A percentile compares a stretch with the other conserved stretches of the same genome.
Conservation (phyloP, 768 basidiomycete genomes). For the Agaricus blazei region DNA sequence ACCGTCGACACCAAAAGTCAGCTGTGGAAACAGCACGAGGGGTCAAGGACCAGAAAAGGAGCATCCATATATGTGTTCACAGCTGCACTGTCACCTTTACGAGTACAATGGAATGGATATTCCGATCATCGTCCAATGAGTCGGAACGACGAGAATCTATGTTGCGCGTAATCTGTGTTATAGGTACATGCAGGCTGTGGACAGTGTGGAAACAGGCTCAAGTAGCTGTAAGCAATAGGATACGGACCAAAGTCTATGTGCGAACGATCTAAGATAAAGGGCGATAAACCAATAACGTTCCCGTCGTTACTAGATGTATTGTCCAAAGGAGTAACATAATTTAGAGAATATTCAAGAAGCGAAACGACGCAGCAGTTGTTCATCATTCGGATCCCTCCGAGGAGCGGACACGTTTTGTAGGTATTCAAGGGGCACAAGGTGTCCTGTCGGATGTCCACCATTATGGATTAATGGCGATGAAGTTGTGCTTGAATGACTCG, state of each 20-base stretch:
- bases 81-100: no score
- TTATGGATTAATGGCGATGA: slow-evolving; percentile 36
- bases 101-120: neutral
- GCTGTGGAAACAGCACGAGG: neutral
- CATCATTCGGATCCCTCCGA: slow-evolving; percentile 58
- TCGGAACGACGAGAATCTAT: neutral
- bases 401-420: slow-evolving; percentile 51
- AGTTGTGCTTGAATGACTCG: slow-evolving; percentile 31
- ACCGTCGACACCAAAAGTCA: neutral
- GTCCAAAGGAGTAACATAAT: neutral
- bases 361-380: slow-evolving; percentile 58
- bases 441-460: slow-evolving; percentile 22
- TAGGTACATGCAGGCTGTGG: slow-evolving; percentile 3
- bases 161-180: neutral
- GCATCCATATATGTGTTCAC: neutral
- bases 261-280: neutral
- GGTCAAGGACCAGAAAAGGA: neutral
- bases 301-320: neutral
- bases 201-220: neutral
- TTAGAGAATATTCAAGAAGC: slow-evolving; percentile 21
- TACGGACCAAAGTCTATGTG: slow-evolving; percentile 1
- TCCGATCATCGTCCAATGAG: neutral
- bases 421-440: slow-evolving; percentile 60
- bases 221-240: slow-evolving; percentile 1
- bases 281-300: neutral